Conservation (phyloP, 2,329 filamentous ascomycete genomes). For the Aspergillus awamori region DNA sequence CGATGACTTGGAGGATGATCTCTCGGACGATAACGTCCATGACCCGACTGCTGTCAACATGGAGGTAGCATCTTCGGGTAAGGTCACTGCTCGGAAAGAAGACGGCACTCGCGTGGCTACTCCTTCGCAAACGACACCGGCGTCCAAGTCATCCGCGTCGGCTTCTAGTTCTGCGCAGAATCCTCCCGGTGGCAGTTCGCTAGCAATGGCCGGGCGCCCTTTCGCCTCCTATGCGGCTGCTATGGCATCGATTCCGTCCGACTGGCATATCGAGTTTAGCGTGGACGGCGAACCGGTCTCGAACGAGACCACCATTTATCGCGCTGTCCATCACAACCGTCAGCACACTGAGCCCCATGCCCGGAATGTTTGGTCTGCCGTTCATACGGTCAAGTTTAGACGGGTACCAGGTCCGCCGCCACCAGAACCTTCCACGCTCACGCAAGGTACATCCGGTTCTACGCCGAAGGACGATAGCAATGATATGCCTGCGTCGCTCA, state of each 20-base stretch:
- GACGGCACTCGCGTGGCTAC: conserved; percentile 86
- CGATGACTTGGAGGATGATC: conserved; percentile 85
- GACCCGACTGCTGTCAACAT: conserved; percentile 89
- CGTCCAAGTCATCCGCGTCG: conserved; percentile 46
- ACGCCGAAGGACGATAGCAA: conserved; percentile 57
- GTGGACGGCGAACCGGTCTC: conserved; percentile 80
- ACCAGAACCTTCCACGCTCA: conserved; percentile 67
- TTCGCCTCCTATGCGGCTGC: conserved; percentile 80
- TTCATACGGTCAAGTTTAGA: conserved; percentile 90
- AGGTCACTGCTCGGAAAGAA: conserved; percentile 87
- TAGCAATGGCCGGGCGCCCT: conserved; percentile 59
- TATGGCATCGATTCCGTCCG: conserved; percentile 76
- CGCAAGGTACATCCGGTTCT: conserved; percentile 54
- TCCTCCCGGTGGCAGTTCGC: conserved; percentile 41
- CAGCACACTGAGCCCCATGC: conserved; percentile 61
- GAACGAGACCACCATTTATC: conserved; percentile 94
- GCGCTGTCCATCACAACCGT: conserved; percentile 79
- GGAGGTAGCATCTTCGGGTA: conserved; percentile 82
- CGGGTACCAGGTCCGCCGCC: conserved; percentile 82
- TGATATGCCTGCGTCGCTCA: conserved; percentile 75
- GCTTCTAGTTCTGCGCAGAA: conserved; percentile 27
- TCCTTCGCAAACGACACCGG: conserved; percentile 65
- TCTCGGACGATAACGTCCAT: conserved; percentile 71
- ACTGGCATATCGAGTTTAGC: conserved; percentile 97
- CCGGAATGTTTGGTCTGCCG: conserved; percentile 83